Evolutionary conservation across 257 asterid genomes (phyloP), one percentile per base, ranked within the genome.

Genomic region (Solanum sejunctum): DNA sequence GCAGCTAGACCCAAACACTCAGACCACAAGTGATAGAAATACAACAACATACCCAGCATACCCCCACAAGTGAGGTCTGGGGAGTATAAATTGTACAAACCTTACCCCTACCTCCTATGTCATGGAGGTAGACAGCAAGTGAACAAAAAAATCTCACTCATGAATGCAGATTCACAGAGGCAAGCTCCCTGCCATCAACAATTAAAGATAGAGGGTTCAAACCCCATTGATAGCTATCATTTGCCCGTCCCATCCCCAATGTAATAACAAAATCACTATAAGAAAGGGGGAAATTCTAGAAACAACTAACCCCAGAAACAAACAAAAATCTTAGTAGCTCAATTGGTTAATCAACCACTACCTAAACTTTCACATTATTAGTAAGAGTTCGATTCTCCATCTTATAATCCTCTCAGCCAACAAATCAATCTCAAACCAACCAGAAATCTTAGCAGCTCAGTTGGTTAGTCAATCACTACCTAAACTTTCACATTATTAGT

Each of bases 21-120:
- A 7, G 9, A 28, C n/a, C 0, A 28, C 32, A 45, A 78, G 15
- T 23, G 1, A 57, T 0, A 18, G 12, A 57, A 57, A 57, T 18
- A 43, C 45, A 43, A 43, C 47, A 41, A 18, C 23, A 0, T 17
- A 57, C 12, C 23, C 2, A 57, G 0, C 20, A 5, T 57, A 57
- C 8, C 18, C 18, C 23, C 63, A 57, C 23, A 57, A 57, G 12
- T 18, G 9, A 10, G 0, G 0, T 57, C 23, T 57, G 20, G 12
- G 13, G 7, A 20, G 7, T 12, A 20, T 58, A 20, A 12, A 58
- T 12, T n/a, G 0, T 58, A 58, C 0, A 1, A 0, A n/a, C 1
- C 7, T 58, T 58, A 58, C 3, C 66, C 23, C 3, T 58, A 58
- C 15, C 28, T 58, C 41, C 41, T 5, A 36, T 36, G 41, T 36